A percentile compares a stretch with the other conserved stretches of the same genome.
Evolutionary conservation across 805 yeast genomes (phyloP).

Genomic region (Candida alai): DNA sequence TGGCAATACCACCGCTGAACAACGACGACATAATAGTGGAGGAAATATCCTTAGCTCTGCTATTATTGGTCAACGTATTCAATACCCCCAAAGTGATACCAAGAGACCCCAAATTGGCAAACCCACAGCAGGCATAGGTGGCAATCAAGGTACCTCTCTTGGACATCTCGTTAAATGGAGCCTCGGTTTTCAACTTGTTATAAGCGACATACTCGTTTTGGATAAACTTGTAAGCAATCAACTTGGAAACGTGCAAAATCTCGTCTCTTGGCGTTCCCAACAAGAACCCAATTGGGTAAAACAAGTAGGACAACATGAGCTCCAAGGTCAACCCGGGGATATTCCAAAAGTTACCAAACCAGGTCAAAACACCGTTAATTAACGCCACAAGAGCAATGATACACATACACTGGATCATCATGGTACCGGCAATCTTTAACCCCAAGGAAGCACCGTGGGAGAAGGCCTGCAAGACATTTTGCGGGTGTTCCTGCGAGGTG

Average conservation of each 20-base stretch:
- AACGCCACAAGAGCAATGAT: slow-evolving; percentile 58
- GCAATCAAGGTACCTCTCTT: slow-evolving; percentile 52
- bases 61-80: slow-evolving; percentile 50
- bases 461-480: slow-evolving; percentile 55
- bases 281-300: slow-evolving; percentile 58
- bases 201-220: slow-evolving; percentile 62
- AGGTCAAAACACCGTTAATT: slow-evolving; percentile 50
- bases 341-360: slow-evolving; percentile 64
- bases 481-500: slow-evolving; percentile 25
- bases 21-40: slow-evolving; percentile 45
- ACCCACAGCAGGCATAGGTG: slow-evolving; percentile 61
- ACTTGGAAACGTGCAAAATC: slow-evolving; percentile 45
- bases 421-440: slow-evolving; percentile 51
- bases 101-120: slow-evolving; percentile 58
- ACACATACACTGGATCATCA: slow-evolving; percentile 56
- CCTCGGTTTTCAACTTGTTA: slow-evolving; percentile 34
- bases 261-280: slow-evolving; percentile 54
- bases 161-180: slow-evolving; percentile 45
- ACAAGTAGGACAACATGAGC: slow-evolving; percentile 52
- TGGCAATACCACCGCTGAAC: slow-evolving; percentile 49
- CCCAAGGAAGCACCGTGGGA: slow-evolving; percentile 58
- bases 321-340: slow-evolving; percentile 49
- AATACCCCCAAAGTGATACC: slow-evolving; percentile 62
- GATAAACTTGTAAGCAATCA: slow-evolving; percentile 54
- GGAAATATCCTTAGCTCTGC: slow-evolving; percentile 46